phyloP scores from a whole-genome alignment of 2,329 filamentous ascomycete species.

The Trichophyton mentagrophytes region DNA sequence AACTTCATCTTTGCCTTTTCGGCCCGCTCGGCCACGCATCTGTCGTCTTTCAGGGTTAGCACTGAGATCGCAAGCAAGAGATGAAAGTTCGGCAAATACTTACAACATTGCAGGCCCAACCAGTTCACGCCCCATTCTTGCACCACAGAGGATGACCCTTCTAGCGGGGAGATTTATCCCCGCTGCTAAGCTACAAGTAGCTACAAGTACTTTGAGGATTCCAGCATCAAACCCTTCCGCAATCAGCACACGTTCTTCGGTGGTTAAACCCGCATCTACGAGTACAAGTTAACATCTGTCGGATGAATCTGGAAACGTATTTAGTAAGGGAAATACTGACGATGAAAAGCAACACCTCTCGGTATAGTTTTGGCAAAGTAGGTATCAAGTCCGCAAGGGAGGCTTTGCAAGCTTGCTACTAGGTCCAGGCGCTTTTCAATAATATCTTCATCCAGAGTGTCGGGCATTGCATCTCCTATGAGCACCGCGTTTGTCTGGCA shows the following conservation, averaged over 20 bases:
- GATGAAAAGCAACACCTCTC: conserved; percentile 61
- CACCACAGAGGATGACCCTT: conserved; percentile 62
- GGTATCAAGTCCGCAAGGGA: conserved; percentile 53
- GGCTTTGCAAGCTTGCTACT: conserved; percentile 51
- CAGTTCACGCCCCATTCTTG: conserved; percentile 61
- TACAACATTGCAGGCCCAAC: conserved; percentile 65
- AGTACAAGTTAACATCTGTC: conserved; percentile 19
- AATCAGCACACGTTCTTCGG: conserved; percentile 61
- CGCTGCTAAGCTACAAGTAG: conserved; percentile 67
- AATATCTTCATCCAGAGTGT: conserved; percentile 35
- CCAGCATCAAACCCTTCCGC: conserved; percentile 58
- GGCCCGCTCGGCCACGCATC: conserved; percentile 65
- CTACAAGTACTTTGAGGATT: conserved; percentile 56
- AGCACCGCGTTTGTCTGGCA: conserved; percentile 57
- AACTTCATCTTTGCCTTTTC: conserved; percentile 65
- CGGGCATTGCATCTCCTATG: conserved; percentile 54
- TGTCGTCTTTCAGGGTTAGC: conserved; percentile 42
- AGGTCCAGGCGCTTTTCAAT: conserved; percentile 51
- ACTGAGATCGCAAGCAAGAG: not conserved
- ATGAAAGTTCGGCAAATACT: conserved; percentile 12
- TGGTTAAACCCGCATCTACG: conserved; percentile 44
- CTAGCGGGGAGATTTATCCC: conserved; percentile 65
- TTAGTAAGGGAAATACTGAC: conserved; percentile 33
- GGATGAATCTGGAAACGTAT: not conserved
- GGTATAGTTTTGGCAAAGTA: conserved; percentile 52